Conservation (phyloP, 1,284 basidiomycete genomes). For the Pisolithus thermaeus region DNA sequence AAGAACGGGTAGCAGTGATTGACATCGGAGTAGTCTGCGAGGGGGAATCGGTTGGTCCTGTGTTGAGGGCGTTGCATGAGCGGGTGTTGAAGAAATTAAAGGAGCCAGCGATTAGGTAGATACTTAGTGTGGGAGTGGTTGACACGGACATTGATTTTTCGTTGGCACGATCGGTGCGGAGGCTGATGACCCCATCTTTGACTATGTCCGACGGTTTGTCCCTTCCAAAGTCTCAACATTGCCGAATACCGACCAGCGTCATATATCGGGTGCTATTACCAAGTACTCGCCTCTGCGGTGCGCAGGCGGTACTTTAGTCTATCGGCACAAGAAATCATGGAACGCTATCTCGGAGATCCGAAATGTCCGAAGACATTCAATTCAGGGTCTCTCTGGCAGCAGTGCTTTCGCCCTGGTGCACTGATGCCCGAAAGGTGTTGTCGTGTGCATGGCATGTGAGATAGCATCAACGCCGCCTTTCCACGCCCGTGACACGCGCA, state of each 20-base stretch:
- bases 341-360: too few species aligned
- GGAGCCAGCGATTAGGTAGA: slow-evolving; percentile 6
- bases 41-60: slow-evolving; percentile 37
- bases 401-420: too few species aligned
- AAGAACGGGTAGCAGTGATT: slow-evolving; percentile 41
- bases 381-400: too few species aligned
- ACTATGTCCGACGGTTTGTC: too few species aligned
- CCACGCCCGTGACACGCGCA: neutral
- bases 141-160: neutral
- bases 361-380: too few species aligned
- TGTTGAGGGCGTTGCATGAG: slow-evolving; percentile 46
- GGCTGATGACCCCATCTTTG: too few species aligned
- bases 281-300: too few species aligned
- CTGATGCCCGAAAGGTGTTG: neutral
- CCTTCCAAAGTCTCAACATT: too few species aligned
- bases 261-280: too few species aligned
- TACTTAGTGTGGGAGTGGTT: neutral
- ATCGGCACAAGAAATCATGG: too few species aligned
- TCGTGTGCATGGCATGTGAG: neutral
- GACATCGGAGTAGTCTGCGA: slow-evolving; percentile 62
- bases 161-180: neutral
- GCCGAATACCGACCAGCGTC: too few species aligned
- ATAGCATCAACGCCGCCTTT: neutral
- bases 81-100: slow-evolving; percentile 31
- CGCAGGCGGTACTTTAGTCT: too few species aligned